Percentiles rank a stretch among this genome's conserved stretches.
phyloP scores from a whole-genome alignment of 352 stramenopile genomes.

The Phytophthora citricola region DNA sequence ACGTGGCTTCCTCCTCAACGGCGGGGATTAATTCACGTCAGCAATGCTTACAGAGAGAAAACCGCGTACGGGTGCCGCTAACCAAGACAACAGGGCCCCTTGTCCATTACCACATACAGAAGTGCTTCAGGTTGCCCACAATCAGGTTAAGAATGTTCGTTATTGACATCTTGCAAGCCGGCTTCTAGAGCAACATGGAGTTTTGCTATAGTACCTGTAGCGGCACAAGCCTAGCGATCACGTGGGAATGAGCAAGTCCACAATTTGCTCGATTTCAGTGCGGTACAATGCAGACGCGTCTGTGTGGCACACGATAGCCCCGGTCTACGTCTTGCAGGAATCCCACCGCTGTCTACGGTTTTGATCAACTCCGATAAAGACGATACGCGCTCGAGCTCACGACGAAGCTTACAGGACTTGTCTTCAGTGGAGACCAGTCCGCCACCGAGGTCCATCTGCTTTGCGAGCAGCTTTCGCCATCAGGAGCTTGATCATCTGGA shows the following conservation, averaged over 20 bases:
- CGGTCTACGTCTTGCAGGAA: conserved; percentile 9
- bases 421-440: conserved; percentile 11
- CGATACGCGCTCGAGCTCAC: conserved; percentile 13
- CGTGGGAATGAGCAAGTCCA: conserved; percentile 8
- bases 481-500: conserved; percentile 21
- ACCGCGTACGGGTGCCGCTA: conserved; percentile 1
- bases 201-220: not conserved
- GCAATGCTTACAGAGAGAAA: not conserved
- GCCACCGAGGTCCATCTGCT: conserved; percentile 23
- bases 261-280: conserved; percentile 11
- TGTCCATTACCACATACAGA: not conserved
- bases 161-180: conserved; percentile 5
- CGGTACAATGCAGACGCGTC: conserved; percentile 7
- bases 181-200: not conserved
- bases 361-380: conserved; percentile 14
- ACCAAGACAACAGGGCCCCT: conserved; percentile 7
- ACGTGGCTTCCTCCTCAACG: conserved; percentile 6
- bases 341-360: conserved; percentile 19
- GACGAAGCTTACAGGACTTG: conserved; percentile 13
- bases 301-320: conserved; percentile 17
- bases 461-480: conserved; percentile 25
- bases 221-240: conserved; percentile 3
- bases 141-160: conserved; percentile 9
- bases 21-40: conserved; percentile 9
- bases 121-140: not conserved